These are phyloP conservation scores for Cystobasidium onofrii DNA, from an alignment of 768 basidiomycete species.

Conservation along the genomic window DNA sequence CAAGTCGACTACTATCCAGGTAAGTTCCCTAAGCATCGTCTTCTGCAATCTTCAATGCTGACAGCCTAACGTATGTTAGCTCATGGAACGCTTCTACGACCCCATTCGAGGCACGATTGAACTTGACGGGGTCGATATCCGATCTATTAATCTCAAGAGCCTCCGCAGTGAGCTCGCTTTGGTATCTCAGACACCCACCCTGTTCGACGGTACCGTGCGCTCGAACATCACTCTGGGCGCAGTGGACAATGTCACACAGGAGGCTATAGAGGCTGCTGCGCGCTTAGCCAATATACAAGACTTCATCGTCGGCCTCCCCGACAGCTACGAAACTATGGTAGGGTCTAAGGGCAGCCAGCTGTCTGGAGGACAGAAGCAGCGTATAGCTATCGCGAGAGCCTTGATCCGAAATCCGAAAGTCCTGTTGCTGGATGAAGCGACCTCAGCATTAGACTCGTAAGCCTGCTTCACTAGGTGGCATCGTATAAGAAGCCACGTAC, in stretches of 20 bases:
- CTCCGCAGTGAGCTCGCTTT: slow-evolving; percentile 48
- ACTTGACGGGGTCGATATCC: slow-evolving; percentile 47
- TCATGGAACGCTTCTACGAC: slow-evolving; percentile 44
- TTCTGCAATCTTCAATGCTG: too few species aligned
- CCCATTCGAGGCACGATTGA: slow-evolving; percentile 14
- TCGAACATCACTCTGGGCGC: slow-evolving; percentile 8
- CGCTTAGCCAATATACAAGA: slow-evolving; percentile 44
- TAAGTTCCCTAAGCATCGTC: too few species aligned
- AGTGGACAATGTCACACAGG: slow-evolving; percentile 46
- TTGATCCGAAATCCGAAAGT: slow-evolving; percentile 44
- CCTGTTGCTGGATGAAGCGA: slow-evolving; percentile 41
- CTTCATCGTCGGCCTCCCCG: slow-evolving; percentile 26
- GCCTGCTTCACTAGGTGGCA: background rate
- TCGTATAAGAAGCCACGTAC: background rate
- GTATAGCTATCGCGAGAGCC: slow-evolving; percentile 48
- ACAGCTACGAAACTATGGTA: slow-evolving; percentile 43
- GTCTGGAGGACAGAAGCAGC: slow-evolving; percentile 41
- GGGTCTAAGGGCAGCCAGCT: slow-evolving; percentile 40
- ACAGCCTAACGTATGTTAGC: slow-evolving; percentile 35
- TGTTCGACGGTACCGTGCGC: slow-evolving; percentile 7
- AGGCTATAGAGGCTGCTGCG: slow-evolving; percentile 47
- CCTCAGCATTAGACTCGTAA: slow-evolving; percentile 47
- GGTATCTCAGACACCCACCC: slow-evolving; percentile 48
- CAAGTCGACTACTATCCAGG: slow-evolving; percentile 46
- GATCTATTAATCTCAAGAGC: slow-evolving; percentile 46